Base-by-base conservation (phyloP, 805 yeast genomes). In the Zygotorulaspora florentina region DNA sequence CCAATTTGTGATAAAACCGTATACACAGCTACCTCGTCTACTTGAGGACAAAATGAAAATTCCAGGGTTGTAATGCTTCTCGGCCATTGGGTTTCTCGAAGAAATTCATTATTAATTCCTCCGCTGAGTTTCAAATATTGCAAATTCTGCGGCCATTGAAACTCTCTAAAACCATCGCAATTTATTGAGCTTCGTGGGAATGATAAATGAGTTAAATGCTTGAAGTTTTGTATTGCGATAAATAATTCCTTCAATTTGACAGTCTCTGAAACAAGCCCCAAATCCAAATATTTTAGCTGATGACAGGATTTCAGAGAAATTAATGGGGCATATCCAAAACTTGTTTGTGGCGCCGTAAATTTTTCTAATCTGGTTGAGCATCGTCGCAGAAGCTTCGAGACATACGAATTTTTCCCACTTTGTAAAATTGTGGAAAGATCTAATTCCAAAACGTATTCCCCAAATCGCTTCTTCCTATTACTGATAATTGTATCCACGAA, bases 261-360 rank as follows among this genome's bases (percentile, higher is more conserved):
- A 0, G 95, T 87, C 65, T 90, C 98, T 2, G 96, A 85, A 2
- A 91, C 97, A 18, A 89, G 70, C 10, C 96, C 79, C 48, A 91
- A 67, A 61, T 91, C 97, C 30, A 91, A 69, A 1, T 79, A 76
- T 51, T 72, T 72, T 46, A 91, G 68, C 25, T 75, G 72, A 17
- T 68, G 68, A 62, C 99, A 93, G 35, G 81, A 71, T 47, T 86
- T 76, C 37, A 93, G 71, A 41, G 95, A 81, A n/a, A 87, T 76
- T 53, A 91, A 68, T 1, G 98, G 97, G 1, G 95, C 85, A 40
- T 81, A 76, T 0, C 99, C 99, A 70, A 93, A 91, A 68, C 95
- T 85, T 27, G 97, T 83, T 61, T 91, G 98, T 2, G 98, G 96
- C 0, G 98, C 96, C 7, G 85, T 76, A 56, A 93, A 89, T 9